Conservation (phyloP, 2,329 filamentous ascomycete genomes). For the Aspergillus proliferans region DNA sequence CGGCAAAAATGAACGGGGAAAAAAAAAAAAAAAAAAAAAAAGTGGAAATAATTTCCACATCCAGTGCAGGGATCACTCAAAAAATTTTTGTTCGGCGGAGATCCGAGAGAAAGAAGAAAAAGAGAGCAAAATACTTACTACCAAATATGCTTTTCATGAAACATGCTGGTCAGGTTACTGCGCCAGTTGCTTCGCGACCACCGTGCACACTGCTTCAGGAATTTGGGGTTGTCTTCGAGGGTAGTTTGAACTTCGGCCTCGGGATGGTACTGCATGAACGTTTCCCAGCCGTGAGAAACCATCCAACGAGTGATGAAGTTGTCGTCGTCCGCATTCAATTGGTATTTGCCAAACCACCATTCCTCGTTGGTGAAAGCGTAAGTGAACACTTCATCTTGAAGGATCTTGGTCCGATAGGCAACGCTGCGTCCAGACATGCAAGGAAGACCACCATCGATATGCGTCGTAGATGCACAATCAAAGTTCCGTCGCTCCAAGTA, state of each 20-base stretch:
- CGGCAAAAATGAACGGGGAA: too few species aligned
- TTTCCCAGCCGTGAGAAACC: constrained; percentile 86
- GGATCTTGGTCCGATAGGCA: constrained; percentile 81
- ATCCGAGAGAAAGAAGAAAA: not conserved
- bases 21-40: too few species aligned
- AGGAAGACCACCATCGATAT: constrained; percentile 90
- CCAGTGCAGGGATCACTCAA: not conserved
- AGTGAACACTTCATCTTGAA: constrained; percentile 78
- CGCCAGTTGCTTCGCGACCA: constrained; percentile 98
- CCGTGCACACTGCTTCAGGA: constrained; percentile 84
- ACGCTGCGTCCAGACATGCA: constrained; percentile 94
- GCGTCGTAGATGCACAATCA: constrained; percentile 91
- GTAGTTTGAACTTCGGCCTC: constrained; percentile 92
- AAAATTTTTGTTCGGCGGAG: not conserved
- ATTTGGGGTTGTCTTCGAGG: constrained; percentile 80
- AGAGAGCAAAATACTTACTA: constrained; percentile 56
- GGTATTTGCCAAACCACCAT: constrained; percentile 71
- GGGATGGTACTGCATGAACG: constrained; percentile 86
- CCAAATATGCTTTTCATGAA: constrained; percentile 77
- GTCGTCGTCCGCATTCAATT: constrained; percentile 93
- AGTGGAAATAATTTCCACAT: not conserved
- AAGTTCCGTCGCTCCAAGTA: constrained; percentile 95
- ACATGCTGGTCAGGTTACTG: constrained; percentile 87
- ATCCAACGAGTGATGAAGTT: constrained; percentile 98
- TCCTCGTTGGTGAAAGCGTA: constrained; percentile 86